A percentile compares a stretch with the other conserved stretches of the same genome.
Evolutionary conservation across 2,329 filamentous ascomycete species (phyloP).

Genomic region (Aphanocladium album): DNA sequence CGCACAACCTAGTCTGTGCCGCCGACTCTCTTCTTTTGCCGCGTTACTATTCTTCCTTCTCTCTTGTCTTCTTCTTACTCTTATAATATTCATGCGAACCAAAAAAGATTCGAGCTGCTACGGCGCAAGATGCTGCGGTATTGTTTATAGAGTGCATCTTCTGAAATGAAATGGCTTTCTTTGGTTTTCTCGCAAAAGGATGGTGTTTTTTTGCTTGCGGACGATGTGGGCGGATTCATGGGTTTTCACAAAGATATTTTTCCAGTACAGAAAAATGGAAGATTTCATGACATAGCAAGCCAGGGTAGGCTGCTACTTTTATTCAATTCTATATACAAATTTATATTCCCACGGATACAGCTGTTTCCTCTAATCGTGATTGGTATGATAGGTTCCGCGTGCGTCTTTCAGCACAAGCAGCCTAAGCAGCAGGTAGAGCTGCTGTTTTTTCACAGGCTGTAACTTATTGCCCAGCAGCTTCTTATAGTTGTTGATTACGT

Average conservation of each 20-base stretch:
- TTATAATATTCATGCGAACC: neutral
- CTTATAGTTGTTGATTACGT: too few relatives aligned
- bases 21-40: neutral
- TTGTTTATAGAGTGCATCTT: neutral
- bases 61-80: neutral
- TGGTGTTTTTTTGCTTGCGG: neutral
- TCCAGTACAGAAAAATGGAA: neutral
- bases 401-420: neutral
- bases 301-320: neutral
- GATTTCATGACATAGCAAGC: neutral
- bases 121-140: neutral
- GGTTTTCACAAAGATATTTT: neutral
- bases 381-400: neutral
- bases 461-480: too few relatives aligned
- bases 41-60: neutral
- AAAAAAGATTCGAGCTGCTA: neutral
- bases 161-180: neutral
- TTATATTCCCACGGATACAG: neutral
- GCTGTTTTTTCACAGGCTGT: too few relatives aligned
- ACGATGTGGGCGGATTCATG: neutral
- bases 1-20: constrained; percentile 2
- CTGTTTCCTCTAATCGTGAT: neutral
- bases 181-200: neutral
- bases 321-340: neutral
- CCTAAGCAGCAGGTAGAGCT: too few relatives aligned